Percentiles rank a stretch among this genome's conserved stretches.
phyloP scores from a whole-genome alignment of 2,329 filamentous ascomycete genomes.

The Fusarium sp. region DNA sequence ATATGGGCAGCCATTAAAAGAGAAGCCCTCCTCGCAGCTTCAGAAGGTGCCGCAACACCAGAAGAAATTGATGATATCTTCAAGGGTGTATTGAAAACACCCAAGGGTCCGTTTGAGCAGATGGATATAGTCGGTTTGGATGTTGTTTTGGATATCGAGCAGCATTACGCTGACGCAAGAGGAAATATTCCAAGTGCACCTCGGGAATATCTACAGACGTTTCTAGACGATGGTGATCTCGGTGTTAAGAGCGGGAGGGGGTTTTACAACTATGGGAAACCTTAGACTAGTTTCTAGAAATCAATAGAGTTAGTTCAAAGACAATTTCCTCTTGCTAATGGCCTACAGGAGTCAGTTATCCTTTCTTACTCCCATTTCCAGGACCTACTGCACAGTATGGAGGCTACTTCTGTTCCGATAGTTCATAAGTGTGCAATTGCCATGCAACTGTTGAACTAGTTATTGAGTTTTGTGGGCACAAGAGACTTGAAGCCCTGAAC shows the following conservation, averaged over 20 bases:
- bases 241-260: conserved; percentile 47
- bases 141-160: conserved; percentile 47
- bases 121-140: conserved; percentile 49
- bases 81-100: conserved; percentile 45
- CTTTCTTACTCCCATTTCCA: no score
- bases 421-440: no score
- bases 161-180: conserved; percentile 46
- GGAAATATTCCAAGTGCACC: conserved; percentile 40
- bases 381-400: no score
- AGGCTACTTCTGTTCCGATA: no score
- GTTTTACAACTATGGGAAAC: conserved; percentile 41
- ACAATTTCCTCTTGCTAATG: no score
- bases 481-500: no score
- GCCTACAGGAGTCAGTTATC: no score
- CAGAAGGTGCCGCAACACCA: conserved; percentile 46
- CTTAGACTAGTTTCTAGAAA: background rate
- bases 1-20: conserved; percentile 50
- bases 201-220: conserved; percentile 40
- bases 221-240: conserved; percentile 39
- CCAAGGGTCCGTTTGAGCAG: conserved; percentile 47
- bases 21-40: conserved; percentile 46
- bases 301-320: background rate
- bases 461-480: no score
- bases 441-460: no score
- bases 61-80: conserved; percentile 49